These are phyloP conservation scores for Plectosphaerella cucumerina DNA, from an alignment of 2,329 filamentous ascomycete species.

Conservation along the genomic window DNA sequence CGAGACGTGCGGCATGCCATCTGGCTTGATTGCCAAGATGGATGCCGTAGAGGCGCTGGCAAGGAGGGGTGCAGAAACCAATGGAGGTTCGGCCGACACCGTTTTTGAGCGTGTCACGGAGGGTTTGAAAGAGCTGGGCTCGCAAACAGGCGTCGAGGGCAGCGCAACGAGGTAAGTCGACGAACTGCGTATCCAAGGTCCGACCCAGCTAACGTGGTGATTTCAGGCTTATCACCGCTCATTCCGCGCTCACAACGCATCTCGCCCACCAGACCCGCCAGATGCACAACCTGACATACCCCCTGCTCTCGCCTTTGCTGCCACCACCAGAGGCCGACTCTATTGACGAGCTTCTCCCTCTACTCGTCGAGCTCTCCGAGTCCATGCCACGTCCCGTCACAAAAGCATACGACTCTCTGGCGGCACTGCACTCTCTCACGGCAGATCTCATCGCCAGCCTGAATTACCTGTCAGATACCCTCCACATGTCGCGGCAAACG, in stretches of 20 bases:
- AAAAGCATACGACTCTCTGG: conserved; percentile 60
- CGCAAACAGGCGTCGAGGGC: conserved; percentile 68
- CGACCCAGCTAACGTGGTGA: background rate
- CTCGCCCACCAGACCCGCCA: conserved; percentile 71
- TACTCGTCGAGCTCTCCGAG: conserved; percentile 61
- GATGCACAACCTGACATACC: conserved; percentile 69
- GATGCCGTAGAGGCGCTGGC: conserved; percentile 69
- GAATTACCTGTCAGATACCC: conserved; percentile 80
- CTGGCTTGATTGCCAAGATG: conserved; percentile 64
- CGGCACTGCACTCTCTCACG: conserved; percentile 66
- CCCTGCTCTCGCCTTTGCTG: conserved; percentile 64
- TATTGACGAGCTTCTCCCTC: conserved; percentile 64
- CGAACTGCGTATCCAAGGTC: background rate
- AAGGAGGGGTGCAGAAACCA: conserved; percentile 61
- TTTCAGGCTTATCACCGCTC: conserved; percentile 66
- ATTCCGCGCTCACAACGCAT: conserved; percentile 70
- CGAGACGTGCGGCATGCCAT: conserved; percentile 63
- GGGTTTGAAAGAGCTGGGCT: conserved; percentile 66
- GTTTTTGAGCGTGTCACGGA: conserved; percentile 67
- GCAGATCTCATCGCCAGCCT: conserved; percentile 74
- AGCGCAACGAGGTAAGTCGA: conserved; percentile 60
- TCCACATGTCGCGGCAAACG: conserved; percentile 91
- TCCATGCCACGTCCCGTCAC: conserved; percentile 63
- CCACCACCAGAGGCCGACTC: conserved; percentile 58
- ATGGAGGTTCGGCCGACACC: conserved; percentile 59